Evolutionary conservation across 805 yeast genomes (phyloP).

Genomic region (Crinitomyces ghanaensis): DNA sequence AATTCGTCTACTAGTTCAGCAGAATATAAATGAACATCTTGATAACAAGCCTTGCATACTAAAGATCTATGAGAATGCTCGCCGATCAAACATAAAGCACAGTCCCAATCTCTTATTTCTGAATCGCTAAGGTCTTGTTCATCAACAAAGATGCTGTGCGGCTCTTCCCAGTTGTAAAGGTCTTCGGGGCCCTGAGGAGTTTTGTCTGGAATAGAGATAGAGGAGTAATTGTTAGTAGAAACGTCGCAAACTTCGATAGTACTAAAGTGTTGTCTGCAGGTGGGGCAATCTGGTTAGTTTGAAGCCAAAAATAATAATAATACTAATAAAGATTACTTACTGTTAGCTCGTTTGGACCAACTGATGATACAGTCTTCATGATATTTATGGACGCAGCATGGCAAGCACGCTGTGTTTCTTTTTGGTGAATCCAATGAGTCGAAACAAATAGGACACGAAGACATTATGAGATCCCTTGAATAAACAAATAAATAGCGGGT

Average conservation of each 20-base stretch:
- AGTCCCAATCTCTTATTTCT: conserved; percentile 5
- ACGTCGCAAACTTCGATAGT: too few relatives aligned
- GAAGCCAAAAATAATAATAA: not conserved
- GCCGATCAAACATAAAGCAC: conserved; percentile 21
- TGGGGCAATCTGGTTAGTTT: conserved; percentile 41
- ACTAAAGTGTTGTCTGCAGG: conserved; percentile 45
- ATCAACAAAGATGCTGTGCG: too few relatives aligned
- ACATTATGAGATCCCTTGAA: not conserved
- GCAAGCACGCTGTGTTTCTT: conserved; percentile 12
- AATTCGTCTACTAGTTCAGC: conserved; percentile 22
- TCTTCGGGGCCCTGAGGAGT: too few relatives aligned
- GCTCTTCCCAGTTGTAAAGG: too few relatives aligned
- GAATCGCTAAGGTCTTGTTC: too few relatives aligned
- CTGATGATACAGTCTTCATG: conserved; percentile 45
- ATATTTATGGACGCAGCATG: conserved; percentile 43
- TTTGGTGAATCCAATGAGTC: conserved; percentile 11
- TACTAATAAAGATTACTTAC: too few relatives aligned
- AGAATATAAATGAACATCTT: conserved; percentile 23
- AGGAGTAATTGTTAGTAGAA: too few relatives aligned
- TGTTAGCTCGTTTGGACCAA: conserved; percentile 48
- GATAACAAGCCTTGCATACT: conserved; percentile 24
- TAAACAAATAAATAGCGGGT: too few relatives aligned
- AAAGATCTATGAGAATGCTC: conserved; percentile 20
- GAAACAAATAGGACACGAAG: conserved; percentile 8
- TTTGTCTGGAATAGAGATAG: too few relatives aligned